Conservation (phyloP, 768 basidiomycete genomes). For the Roridomyces roridus region DNA sequence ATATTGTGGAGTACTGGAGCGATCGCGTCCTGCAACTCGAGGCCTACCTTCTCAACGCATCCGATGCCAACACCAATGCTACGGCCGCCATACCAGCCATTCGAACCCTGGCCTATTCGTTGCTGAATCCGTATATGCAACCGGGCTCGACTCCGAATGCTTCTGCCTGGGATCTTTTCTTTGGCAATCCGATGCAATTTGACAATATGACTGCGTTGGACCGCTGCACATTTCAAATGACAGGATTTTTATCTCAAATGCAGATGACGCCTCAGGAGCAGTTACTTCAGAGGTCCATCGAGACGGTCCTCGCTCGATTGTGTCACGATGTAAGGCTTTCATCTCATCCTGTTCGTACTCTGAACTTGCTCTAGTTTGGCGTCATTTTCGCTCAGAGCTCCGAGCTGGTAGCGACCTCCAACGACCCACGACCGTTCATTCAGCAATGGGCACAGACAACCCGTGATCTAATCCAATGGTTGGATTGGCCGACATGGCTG, state of each 20-base stretch:
- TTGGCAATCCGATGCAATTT: conserved; percentile 5
- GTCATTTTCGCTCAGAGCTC: conserved; percentile 25
- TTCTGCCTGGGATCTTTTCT: conserved; percentile 27
- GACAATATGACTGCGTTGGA: conserved; percentile 21
- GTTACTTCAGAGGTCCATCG: conserved; percentile 19
- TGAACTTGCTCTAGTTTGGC: conserved; percentile 19
- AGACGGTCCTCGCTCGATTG: conserved; percentile 23
- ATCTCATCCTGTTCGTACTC: background rate
- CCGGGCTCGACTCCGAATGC: conserved; percentile 24
- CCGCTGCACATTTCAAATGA: conserved; percentile 24
- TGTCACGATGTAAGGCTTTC: conserved; percentile 19
- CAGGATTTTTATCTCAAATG: conserved; percentile 21
- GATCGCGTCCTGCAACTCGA: conserved; percentile 26
- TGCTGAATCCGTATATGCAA: conserved; percentile 27
- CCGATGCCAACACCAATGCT: conserved; percentile 15
- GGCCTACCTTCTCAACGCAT: conserved; percentile 18
- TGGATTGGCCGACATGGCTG: conserved; percentile 26
- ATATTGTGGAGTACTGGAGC: conserved; percentile 26
- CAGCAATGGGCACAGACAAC: conserved; percentile 14
- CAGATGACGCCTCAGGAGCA: conserved; percentile 23
- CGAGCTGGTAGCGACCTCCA: conserved; percentile 3
- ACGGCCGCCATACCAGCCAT: conserved; percentile 19
- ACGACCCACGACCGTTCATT: background rate
- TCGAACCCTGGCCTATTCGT: conserved; percentile 24
- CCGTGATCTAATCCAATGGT: conserved; percentile 21